phyloP scores from a whole-genome alignment of 176 grass and related monocot genomes.

The Urochloa ruziziensis region DNA sequence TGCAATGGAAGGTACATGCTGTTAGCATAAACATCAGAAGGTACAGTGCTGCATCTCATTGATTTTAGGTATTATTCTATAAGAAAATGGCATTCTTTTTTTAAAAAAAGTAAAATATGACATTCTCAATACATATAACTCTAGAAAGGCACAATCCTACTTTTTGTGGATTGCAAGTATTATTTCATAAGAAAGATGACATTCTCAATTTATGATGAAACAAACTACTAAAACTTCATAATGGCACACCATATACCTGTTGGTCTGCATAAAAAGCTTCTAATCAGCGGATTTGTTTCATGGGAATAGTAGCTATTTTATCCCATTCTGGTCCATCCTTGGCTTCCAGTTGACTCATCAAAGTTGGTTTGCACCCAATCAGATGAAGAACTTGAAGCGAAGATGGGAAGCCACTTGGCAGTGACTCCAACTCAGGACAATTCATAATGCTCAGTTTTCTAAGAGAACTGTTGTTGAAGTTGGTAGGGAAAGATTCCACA shows the following conservation, averaged over 20 bases:
- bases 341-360: constrained; percentile 24
- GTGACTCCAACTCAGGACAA: constrained; percentile 33
- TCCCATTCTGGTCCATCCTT: constrained; percentile 42
- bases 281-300: constrained; percentile 28
- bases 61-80: neutral
- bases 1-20: neutral
- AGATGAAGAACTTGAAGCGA: constrained; percentile 47
- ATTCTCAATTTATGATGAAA: neutral
- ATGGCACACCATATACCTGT: neutral
- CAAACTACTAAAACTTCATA: neutral
- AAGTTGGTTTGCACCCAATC: constrained; percentile 39
- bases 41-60: neutral
- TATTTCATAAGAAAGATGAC: neutral
- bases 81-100: too few relatives aligned
- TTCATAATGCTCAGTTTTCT: constrained; percentile 53
- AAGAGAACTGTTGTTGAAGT: constrained; percentile 35
- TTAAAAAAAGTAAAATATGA: too few relatives aligned
- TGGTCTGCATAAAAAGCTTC: neutral
- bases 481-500: constrained; percentile 41
- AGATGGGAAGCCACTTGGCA: constrained; percentile 50
- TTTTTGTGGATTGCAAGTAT: neutral
- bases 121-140: neutral
- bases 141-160: neutral
- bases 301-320: constrained; percentile 33
- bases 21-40: neutral